phyloP scores from a whole-genome alignment of 208 protist genomes.

The Leishmania tarentolae region DNA sequence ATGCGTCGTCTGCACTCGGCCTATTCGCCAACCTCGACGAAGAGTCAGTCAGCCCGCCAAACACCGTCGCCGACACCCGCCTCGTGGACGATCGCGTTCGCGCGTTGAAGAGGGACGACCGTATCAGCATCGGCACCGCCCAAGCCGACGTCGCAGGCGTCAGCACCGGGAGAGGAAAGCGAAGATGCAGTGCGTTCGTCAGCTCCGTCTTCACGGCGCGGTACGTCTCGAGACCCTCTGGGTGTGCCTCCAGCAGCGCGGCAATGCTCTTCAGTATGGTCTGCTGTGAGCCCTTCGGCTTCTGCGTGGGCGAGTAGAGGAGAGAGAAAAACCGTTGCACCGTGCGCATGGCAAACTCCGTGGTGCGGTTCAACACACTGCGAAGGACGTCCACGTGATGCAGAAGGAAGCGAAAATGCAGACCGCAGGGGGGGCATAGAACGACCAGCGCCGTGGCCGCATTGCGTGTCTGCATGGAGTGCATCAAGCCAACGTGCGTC shows the following conservation, averaged over 20 bases:
- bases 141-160: conserved; percentile 18
- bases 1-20: not conserved
- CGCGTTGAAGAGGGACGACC: conserved; percentile 1
- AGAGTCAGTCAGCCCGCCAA: not conserved
- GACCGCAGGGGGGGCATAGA: conserved; percentile 50
- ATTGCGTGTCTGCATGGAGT: conserved; percentile 58
- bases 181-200: conserved; percentile 42
- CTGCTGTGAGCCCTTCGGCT: conserved; percentile 19
- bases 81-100: not conserved
- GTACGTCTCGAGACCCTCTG: conserved; percentile 50
- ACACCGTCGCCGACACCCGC: not conserved
- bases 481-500: conserved; percentile 46
- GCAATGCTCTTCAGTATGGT: conserved; percentile 35
- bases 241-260: conserved; percentile 37
- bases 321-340: conserved; percentile 65
- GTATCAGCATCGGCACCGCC: conserved; percentile 25
- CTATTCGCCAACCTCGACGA: not conserved
- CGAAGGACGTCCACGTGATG: conserved; percentile 65
- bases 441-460: conserved; percentile 69
- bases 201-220: conserved; percentile 51
- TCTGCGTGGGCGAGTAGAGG: conserved; percentile 32
- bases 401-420: conserved; percentile 60
- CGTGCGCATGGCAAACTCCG: conserved; percentile 69
- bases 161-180: conserved; percentile 39
- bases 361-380: conserved; percentile 51